A percentile compares a stretch with the other conserved stretches of the same genome.
phyloP scores from a whole-genome alignment of 83 land plant species.

The Larix sibirica region DNA sequence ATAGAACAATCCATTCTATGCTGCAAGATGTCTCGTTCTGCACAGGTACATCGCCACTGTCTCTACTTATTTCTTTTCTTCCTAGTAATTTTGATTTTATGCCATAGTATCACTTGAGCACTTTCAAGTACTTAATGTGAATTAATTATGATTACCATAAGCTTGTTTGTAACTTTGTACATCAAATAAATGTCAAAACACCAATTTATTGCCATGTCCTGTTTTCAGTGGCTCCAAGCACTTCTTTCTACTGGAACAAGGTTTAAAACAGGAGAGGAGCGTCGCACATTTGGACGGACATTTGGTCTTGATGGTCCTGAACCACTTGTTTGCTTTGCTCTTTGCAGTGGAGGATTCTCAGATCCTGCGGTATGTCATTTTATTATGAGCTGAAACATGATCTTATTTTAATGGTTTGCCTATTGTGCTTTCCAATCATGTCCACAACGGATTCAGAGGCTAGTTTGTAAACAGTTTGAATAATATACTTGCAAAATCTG shows the following conservation, averaged over 20 bases:
- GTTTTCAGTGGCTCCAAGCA: slow-evolving; percentile 79
- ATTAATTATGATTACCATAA: background rate
- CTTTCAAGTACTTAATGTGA: background rate
- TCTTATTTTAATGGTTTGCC: slow-evolving; percentile 2
- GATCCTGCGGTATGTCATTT: slow-evolving; percentile 79
- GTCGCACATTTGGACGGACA: slow-evolving; percentile 51
- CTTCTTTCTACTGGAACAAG: slow-evolving; percentile 73
- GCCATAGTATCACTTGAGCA: background rate
- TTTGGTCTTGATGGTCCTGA: slow-evolving; percentile 58
- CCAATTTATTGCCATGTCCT: background rate
- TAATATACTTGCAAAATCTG: background rate
- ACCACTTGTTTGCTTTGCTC: slow-evolving; percentile 89
- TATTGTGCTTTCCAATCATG: background rate
- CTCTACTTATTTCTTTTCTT: background rate
- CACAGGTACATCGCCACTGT: slow-evolving; percentile 44
- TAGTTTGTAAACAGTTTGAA: too few relatives aligned
- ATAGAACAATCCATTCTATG: slow-evolving; percentile 84
- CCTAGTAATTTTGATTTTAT: background rate
- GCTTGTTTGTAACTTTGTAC: background rate
- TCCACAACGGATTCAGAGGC: background rate
- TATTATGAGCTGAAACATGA: background rate
- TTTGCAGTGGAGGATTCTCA: slow-evolving; percentile 90
- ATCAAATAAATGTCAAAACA: background rate
- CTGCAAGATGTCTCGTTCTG: slow-evolving; percentile 64
- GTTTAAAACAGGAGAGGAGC: slow-evolving; percentile 81